A percentile compares a stretch with the other conserved stretches of the same genome.
These are phyloP conservation scores for Marasmius oreades DNA, from an alignment of 1,284 basidiomycete genomes.

Conservation along the genomic window DNA sequence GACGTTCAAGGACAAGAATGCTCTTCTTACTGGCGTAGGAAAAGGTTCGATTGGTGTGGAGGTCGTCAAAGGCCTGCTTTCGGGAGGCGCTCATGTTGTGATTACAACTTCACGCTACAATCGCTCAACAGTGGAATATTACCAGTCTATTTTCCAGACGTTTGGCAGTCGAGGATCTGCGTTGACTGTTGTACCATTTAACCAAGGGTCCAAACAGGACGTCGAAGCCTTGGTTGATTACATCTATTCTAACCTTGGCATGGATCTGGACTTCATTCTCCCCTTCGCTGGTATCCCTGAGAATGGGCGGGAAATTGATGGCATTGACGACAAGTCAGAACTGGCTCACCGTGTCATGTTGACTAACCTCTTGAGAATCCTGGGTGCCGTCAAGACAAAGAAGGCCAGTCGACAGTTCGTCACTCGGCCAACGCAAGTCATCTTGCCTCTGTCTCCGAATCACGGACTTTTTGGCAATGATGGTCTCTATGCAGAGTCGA, in stretches of 20 bases:
- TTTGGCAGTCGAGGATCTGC: conserved; percentile 93
- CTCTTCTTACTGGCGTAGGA: conserved; percentile 95
- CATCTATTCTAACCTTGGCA: conserved; percentile 90
- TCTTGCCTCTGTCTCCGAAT: conserved; percentile 96
- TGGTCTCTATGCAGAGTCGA: conserved; percentile 97
- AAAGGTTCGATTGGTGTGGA: conserved; percentile 98
- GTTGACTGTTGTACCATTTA: conserved; percentile 97
- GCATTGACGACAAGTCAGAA: conserved; percentile 95
- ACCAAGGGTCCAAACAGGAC: conserved; percentile 97
- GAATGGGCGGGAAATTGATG: conserved; percentile 97
- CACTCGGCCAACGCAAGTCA: conserved; percentile 96
- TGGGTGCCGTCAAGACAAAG: conserved; percentile 97
- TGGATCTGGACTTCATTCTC: conserved; percentile 97
- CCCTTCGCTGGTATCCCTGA: conserved; percentile 98
- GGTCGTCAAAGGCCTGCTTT: conserved; percentile 93
- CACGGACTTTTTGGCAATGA: conserved; percentile 98
- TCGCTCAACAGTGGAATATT: conserved; percentile 94
- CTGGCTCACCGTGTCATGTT: conserved; percentile 98
- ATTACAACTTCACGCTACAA: conserved; percentile 97
- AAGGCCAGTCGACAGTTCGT: conserved; percentile 96
- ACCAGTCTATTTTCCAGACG: conserved; percentile 97
- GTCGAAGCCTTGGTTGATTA: conserved; percentile 97
- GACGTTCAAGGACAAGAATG: conserved; percentile 98
- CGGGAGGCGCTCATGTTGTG: conserved; percentile 94
- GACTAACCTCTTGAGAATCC: conserved; percentile 89